Base-by-base conservation (phyloP, 129 eudicot genomes). In the Centrapalus pauciflorus region DNA sequence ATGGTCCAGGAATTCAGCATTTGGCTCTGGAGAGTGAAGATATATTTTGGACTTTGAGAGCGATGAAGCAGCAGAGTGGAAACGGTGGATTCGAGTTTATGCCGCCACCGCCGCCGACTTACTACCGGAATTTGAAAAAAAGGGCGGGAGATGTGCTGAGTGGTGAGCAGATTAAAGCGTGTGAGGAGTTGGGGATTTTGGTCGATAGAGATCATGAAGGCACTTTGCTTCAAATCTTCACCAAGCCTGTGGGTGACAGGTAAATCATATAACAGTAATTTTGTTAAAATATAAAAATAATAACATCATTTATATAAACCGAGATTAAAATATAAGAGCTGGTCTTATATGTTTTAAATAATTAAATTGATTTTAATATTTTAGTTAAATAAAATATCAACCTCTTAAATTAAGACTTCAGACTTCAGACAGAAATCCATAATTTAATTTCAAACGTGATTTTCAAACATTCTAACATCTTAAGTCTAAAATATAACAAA, bases 181-280 rank as follows among this genome's bases (percentile, higher is more conserved):
- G 99, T 72, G 95, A 94, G 55, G 85, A 86, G 61, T 73, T 94
- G 77, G 99, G 99, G 70, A 81, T 94, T 46, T 67, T 94, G 89
- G 95, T 84, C 7, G 99, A 94, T 61, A 89, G 79, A 70, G 96
- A 89, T 83, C 85, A 89, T 48, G 93, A 94, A 60, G 99, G 97
- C 17, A 86, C 90, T 70, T 67, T 94, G 88, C 93, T 94, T 30
- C 99, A 94, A 76, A 79, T 89, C 41, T 89, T 94, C 76, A 94
- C 90, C 56, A 84, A 82, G 72, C 97, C 99, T 19, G 69, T 89
- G 52, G 99, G 99, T 28, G 95, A 86, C 55, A 84, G 99, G 97
- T 89, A 80, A 35, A 16, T 4, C 46, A 0, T 25, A 1, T 16
- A 16, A n/a, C n/a, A n/a, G n/a, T n/a, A n/a, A n/a, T n/a, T n/a